Conservation (phyloP, 2,329 filamentous ascomycete genomes). For the Tolypocladium paradoxum region DNA sequence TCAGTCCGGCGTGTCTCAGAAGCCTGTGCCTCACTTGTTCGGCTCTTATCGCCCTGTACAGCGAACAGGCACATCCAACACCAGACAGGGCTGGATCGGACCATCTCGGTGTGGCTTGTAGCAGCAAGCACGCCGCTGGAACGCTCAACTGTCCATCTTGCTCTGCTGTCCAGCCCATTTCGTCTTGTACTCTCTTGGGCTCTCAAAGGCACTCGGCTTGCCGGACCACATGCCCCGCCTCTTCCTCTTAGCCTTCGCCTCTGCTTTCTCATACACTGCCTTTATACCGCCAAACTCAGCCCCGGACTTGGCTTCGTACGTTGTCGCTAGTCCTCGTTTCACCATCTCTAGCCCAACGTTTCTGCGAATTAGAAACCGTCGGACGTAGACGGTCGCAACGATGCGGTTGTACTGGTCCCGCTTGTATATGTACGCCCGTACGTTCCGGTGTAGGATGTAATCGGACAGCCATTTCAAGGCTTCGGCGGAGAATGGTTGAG, state of each 20-base stretch:
- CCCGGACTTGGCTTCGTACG: constrained; percentile 87
- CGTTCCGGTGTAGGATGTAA: constrained; percentile 60
- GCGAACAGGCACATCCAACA: neutral
- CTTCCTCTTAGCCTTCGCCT: constrained; percentile 54
- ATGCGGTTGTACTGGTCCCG: constrained; percentile 88
- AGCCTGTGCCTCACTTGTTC: neutral
- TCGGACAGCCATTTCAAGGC: constrained; percentile 69
- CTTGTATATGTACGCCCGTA: constrained; percentile 74
- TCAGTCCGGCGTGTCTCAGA: neutral
- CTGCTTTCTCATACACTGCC: constrained; percentile 52
- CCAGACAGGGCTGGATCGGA: neutral
- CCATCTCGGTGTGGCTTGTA: neutral
- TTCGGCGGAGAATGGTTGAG: constrained; percentile 74
- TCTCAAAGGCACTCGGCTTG: constrained; percentile 57
- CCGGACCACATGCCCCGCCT: constrained; percentile 67
- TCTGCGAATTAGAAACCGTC: constrained; percentile 54
- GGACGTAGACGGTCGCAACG: constrained; percentile 73
- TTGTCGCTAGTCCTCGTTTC: constrained; percentile 70
- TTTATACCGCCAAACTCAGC: constrained; percentile 74
- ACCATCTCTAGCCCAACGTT: constrained; percentile 91
- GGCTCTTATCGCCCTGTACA: neutral
- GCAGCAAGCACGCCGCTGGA: neutral
- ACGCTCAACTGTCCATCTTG: constrained; percentile 7
- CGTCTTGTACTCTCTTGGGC: constrained; percentile 78
- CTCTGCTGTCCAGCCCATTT: constrained; percentile 15